Percentiles rank a stretch among this genome's conserved stretches.
Evolutionary conservation across 805 yeast species (phyloP).

Genomic region (Zygosaccharomyces gambellarensis): DNA sequence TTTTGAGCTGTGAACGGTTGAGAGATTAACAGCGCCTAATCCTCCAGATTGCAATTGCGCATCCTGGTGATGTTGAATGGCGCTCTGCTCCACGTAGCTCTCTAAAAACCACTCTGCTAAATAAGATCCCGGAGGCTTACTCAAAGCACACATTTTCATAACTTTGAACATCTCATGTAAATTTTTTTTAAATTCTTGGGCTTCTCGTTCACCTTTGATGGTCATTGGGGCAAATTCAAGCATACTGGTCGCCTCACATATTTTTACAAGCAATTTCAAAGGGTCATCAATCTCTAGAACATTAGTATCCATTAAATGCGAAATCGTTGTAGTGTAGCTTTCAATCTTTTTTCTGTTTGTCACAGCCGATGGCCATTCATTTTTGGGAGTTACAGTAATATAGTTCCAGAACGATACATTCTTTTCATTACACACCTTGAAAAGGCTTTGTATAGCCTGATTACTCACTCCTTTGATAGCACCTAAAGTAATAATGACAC

Average conservation of each 20-base stretch:
- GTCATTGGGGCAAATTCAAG: conserved; percentile 32
- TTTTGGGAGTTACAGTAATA: conserved; percentile 11
- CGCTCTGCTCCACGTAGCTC: conserved; percentile 29
- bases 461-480: conserved; percentile 26
- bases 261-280: conserved; percentile 32
- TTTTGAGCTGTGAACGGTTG: conserved; percentile 71
- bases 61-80: conserved; percentile 8
- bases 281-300: conserved; percentile 31
- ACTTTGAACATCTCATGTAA: conserved; percentile 37
- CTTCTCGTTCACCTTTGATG: conserved; percentile 25
- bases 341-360: conserved; percentile 25
- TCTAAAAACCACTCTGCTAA: conserved; percentile 34
- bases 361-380: conserved; percentile 16
- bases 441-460: conserved; percentile 22
- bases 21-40: conserved; percentile 42
- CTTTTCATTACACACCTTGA: conserved; percentile 10
- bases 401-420: conserved; percentile 27
- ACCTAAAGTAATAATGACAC: conserved; percentile 24
- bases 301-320: conserved; percentile 13
- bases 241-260: conserved; percentile 33
- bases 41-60: background rate
- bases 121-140: conserved; percentile 24
- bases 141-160: conserved; percentile 29
- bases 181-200: conserved; percentile 24
- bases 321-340: conserved; percentile 26